Evolutionary conservation across 2,329 filamentous ascomycete genomes (phyloP).

Genomic region (Penicillium rolfsii): DNA sequence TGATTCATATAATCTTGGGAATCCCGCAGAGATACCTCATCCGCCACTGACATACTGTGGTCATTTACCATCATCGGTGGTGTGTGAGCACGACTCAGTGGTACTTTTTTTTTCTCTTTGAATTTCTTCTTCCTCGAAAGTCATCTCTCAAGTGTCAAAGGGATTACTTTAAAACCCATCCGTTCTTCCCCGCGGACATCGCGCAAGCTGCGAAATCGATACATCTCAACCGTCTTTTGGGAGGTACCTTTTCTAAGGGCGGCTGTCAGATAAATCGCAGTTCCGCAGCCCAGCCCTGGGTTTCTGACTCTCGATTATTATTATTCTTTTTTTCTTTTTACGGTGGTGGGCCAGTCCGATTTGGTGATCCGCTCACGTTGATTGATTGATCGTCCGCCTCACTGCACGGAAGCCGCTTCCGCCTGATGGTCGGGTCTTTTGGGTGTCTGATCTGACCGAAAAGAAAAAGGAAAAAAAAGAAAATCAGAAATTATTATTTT

Average conservation of each 20-base stretch:
- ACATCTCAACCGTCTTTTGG: neutral
- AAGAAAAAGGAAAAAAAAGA: neutral
- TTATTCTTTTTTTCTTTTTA: neutral
- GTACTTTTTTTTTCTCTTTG: too few relatives aligned
- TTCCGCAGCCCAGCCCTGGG: neutral
- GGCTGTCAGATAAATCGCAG: constrained; percentile 12
- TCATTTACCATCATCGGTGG: too few relatives aligned
- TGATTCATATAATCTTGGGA: neutral
- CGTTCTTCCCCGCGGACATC: constrained; percentile 7
- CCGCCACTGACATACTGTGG: neutral
- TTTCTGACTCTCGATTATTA: neutral
- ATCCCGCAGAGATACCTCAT: neutral
- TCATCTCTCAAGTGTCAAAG: neutral
- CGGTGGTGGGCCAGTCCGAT: constrained; percentile 1
- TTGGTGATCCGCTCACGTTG: constrained; percentile 11
- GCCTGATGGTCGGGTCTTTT: constrained; percentile 7
- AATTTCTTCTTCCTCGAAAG: neutral
- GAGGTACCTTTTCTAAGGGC: neutral
- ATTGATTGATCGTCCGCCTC: constrained; percentile 17
- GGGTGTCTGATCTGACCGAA: neutral
- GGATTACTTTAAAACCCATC: neutral
- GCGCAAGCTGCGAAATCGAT: constrained; percentile 4
- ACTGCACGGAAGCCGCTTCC: constrained; percentile 25
- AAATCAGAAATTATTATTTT: neutral
- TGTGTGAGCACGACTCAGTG: too few relatives aligned